Percentiles rank a stretch among this genome's conserved stretches.
Evolutionary conservation across 208 protist genomes (phyloP).

Genomic region (Trypanosoma caninum): DNA sequence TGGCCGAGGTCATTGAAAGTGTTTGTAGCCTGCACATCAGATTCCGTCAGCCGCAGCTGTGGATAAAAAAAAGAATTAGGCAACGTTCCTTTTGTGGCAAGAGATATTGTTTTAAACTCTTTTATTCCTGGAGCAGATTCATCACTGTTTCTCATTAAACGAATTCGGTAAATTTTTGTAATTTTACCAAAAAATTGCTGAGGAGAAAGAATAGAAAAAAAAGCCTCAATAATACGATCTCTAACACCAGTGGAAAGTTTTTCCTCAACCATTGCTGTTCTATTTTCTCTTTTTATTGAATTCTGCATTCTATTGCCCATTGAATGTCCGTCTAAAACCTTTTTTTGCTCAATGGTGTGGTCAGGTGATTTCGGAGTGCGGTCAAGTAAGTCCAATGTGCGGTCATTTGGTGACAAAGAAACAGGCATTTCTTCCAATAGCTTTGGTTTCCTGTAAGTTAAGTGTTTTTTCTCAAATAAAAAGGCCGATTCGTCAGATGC

Average conservation of each 20-base stretch:
- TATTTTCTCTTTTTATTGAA: no score
- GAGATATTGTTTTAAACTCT: conserved; percentile 65
- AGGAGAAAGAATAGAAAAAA: conserved; percentile 73
- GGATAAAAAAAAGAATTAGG: conserved; percentile 77
- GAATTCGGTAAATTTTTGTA: conserved; percentile 63
- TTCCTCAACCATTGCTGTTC: background rate
- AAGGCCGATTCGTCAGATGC: no score
- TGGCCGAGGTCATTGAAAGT: conserved; percentile 21
- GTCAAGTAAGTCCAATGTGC: no score
- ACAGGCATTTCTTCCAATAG: no score
- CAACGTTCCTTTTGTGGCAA: conserved; percentile 73
- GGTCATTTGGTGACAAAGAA: no score
- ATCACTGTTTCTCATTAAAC: conserved; percentile 42
- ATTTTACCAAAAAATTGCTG: conserved; percentile 89
- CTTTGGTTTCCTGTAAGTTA: no score
- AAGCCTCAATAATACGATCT: conserved; percentile 60
- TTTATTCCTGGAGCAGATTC: conserved; percentile 36
- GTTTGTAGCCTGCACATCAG: conserved; percentile 28
- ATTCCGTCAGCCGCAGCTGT: conserved; percentile 57
- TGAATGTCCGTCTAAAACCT: no score
- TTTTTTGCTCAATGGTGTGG: no score
- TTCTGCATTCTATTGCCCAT: no score
- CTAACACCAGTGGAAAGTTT: conserved; percentile 38
- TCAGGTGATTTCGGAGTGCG: no score
- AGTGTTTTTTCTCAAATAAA: no score